phyloP scores from a whole-genome alignment of 2,329 filamentous ascomycete genomes.

The Colletotrichum neosansevieriae region DNA sequence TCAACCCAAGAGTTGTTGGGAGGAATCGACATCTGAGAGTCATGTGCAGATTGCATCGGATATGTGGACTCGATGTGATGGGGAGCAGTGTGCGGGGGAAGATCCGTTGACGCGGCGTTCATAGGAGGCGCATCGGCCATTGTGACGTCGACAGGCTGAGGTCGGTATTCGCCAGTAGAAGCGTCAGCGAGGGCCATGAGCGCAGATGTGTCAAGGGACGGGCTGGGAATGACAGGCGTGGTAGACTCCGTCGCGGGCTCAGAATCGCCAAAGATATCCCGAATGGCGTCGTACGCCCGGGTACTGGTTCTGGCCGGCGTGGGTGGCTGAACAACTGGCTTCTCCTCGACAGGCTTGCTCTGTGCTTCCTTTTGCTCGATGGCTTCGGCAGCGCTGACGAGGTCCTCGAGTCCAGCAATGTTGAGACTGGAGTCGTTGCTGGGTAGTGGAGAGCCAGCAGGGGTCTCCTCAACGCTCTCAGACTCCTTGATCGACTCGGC shows the following conservation, averaged over 20 bases:
- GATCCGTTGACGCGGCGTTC: slow-evolving; percentile 10
- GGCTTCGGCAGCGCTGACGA: slow-evolving; percentile 29
- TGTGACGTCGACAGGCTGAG: slow-evolving; percentile 20
- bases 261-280: slow-evolving; percentile 53
- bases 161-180: slow-evolving; percentile 3
- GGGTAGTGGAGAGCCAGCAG: slow-evolving; percentile 37
- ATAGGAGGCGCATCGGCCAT: slow-evolving; percentile 22
- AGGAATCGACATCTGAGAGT: slow-evolving; percentile 20
- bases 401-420: slow-evolving; percentile 31
- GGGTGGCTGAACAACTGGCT: slow-evolving; percentile 29
- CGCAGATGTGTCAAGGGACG: slow-evolving; percentile 25
- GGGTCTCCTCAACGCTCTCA: slow-evolving; percentile 43
- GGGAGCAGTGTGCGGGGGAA: slow-evolving; percentile 3
- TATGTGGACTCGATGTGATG: slow-evolving; percentile 32
- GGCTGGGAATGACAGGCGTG: slow-evolving; percentile 18
- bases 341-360: slow-evolving; percentile 20
- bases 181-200: slow-evolving; percentile 35
- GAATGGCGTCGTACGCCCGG: slow-evolving; percentile 48
- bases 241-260: slow-evolving; percentile 43
- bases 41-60: slow-evolving; percentile 17
- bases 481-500: slow-evolving; percentile 44
- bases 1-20: slow-evolving; percentile 29
- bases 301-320: slow-evolving; percentile 36
- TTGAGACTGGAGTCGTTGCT: slow-evolving; percentile 33
- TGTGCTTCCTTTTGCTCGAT: slow-evolving; percentile 28